Percentiles rank a stretch among this genome's conserved stretches.
Evolutionary conservation across 164 flowering plant genomes (phyloP).

Genomic region (Macadamia integrifolia): DNA sequence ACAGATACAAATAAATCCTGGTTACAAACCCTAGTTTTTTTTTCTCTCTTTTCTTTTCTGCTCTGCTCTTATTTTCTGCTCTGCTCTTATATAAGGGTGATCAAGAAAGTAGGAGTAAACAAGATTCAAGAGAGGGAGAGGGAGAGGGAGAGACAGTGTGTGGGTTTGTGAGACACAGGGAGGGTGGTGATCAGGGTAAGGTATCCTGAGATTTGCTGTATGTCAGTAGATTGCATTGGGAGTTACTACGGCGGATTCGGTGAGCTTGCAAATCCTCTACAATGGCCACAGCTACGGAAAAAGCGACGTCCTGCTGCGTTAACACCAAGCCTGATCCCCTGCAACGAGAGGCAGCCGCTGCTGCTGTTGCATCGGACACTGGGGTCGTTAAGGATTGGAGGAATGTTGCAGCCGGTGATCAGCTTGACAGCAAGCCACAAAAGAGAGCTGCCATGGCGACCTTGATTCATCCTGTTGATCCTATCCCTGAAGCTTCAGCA

Average conservation of each 20-base stretch:
- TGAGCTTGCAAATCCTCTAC: conserved; percentile 65
- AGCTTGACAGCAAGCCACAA: conserved; percentile 23
- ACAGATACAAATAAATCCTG: no score
- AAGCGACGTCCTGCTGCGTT: conserved; percentile 48
- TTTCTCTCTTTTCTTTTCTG: no score
- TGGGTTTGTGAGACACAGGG: background rate
- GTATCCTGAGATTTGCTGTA: conserved; percentile 45
- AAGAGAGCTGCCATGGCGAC: conserved; percentile 36
- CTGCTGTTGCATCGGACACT: conserved; percentile 4
- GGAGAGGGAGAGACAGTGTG: background rate
- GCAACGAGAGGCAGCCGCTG: conserved; percentile 11
- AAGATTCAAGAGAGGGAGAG: conserved; percentile 5
- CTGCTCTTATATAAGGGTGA: no score
- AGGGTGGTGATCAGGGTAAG: background rate
- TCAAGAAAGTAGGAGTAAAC: background rate
- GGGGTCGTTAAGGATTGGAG: conserved; percentile 39
- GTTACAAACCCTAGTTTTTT: no score
- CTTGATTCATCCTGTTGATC: conserved; percentile 47
- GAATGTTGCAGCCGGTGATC: conserved; percentile 15
- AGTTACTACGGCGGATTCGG: conserved; percentile 64
- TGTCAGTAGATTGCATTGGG: conserved; percentile 56
- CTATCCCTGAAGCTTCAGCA: conserved; percentile 43
- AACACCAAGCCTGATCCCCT: conserved; percentile 5
- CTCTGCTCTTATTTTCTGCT: no score
- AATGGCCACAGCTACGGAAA: conserved; percentile 96